Base-by-base conservation (phyloP, 2,329 filamentous ascomycete genomes). In the Trichoderma aggressivum region DNA sequence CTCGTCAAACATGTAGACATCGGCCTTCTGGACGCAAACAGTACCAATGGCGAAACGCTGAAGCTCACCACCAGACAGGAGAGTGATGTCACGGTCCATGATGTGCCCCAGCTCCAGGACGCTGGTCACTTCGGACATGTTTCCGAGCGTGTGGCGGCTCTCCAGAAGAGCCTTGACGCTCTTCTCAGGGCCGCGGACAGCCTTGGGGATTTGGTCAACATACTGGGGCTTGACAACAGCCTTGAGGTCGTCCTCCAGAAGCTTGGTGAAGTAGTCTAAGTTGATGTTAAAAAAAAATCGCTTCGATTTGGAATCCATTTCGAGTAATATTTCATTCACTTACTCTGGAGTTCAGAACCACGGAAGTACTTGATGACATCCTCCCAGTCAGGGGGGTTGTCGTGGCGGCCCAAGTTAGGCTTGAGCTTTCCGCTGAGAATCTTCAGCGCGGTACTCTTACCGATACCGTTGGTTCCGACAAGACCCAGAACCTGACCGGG, bases 1-100 rank as follows among this genome's bases (percentile, higher is more conserved):
- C 86, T 99, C 96, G 82, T 99, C 96, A 79, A 99, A 99, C 96
- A 99, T 98, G 87, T 99, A 99, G 12, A 97, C 94, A 81, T 99
- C 96, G 76, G 95, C 95, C 78, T 97, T 90, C 82, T 98, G 95
- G 26, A 98, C 94, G 78, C 94, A 97, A 74, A 97, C 94, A 65
- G 95, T 93, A 78, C 93, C 96, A 77, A 99, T 98, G 77, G 96
- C 96, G 78, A 99, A 99, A 83, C 96, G 92, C 84, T 99, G 96
- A 79, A 99, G 88, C 84, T 99, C 97, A 87, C 96, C 96, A 88
- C 96, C 97, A 75, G 96, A 99, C 26, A 99, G 89, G 43, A 93
- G 88, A 76, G 88, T 90, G 76, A 99, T 92, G 75, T 98, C 95
- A 83, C 97, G 93, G 76, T 98, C 93, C 82, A 93, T 89, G 75